These are phyloP conservation scores for Colletotrichum spaethianum DNA, from an alignment of 2,329 filamentous ascomycete species.

Conservation along the genomic window DNA sequence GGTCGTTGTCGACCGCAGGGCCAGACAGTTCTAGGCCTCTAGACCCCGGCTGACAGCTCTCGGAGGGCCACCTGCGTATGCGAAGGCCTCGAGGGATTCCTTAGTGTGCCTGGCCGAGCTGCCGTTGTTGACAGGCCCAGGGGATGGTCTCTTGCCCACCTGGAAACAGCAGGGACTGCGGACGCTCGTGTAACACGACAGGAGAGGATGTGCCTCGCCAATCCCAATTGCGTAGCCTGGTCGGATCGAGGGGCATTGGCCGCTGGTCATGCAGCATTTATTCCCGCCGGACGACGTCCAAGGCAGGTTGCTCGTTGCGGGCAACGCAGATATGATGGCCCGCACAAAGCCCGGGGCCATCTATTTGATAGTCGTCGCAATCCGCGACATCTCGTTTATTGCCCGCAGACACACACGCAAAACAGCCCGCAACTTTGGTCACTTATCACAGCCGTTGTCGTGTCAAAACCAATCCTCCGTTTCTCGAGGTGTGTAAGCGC, in stretches of 20 bases:
- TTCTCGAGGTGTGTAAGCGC: conserved; percentile 18
- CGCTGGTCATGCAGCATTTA: not conserved
- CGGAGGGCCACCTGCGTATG: not conserved
- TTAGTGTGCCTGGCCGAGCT: not conserved
- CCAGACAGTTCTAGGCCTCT: not conserved
- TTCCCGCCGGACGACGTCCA: not conserved
- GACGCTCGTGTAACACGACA: conserved; percentile 17
- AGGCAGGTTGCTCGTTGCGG: not conserved
- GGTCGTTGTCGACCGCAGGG: not conserved
- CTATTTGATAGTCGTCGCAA: conserved; percentile 5
- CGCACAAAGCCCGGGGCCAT: not conserved
- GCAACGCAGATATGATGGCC: not conserved
- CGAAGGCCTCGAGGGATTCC: not conserved
- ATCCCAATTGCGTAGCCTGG: not conserved
- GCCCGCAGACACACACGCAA: not conserved
- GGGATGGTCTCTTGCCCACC: not conserved
- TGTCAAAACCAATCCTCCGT: conserved; percentile 5
- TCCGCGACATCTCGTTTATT: conserved; percentile 17
- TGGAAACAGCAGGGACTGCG: conserved; percentile 10
- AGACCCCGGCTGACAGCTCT: not conserved
- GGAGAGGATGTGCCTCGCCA: not conserved
- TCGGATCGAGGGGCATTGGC: not conserved
- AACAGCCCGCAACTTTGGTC: conserved; percentile 11
- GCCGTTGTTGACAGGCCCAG: not conserved
- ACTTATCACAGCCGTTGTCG: conserved; percentile 11